A percentile compares a stretch with the other conserved stretches of the same genome.
These are phyloP conservation scores for Marchantia paleacea DNA, from an alignment of 225 moss, liverwort and hornwort genomes.

Conservation along the genomic window DNA sequence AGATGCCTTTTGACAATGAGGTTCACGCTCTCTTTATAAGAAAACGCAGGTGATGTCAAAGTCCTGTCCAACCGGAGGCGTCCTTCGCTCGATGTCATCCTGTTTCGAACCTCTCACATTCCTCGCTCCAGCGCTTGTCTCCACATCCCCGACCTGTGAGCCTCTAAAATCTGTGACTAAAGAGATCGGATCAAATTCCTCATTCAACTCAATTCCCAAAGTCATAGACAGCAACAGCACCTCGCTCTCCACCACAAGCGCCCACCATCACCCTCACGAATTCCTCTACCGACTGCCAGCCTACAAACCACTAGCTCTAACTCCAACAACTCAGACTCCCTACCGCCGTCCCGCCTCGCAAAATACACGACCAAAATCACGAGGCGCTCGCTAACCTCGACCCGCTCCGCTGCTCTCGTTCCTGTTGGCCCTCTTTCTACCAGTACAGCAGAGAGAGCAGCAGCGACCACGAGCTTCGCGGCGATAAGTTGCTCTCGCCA, in stretches of 20 bases:
- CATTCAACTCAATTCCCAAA: background rate
- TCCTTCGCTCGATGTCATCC: conserved; percentile 35
- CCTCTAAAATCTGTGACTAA: background rate
- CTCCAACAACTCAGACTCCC: background rate
- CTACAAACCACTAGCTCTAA: too few relatives aligned
- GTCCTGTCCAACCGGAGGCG: conserved; percentile 37
- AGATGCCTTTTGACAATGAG: conserved; percentile 33
- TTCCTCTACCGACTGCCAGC: too few relatives aligned
- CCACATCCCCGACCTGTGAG: background rate
- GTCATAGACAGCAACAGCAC: background rate
- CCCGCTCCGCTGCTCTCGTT: too few relatives aligned
- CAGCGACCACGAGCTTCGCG: too few relatives aligned
- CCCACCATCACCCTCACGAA: background rate
- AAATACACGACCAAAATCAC: too few relatives aligned
- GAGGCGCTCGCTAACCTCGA: too few relatives aligned
- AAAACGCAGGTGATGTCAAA: conserved; percentile 26
- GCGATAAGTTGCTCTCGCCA: too few relatives aligned
- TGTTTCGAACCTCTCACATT: conserved; percentile 14
- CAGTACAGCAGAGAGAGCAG: too few relatives aligned
- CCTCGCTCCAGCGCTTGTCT: background rate
- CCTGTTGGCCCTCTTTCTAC: too few relatives aligned
- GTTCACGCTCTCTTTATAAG: conserved; percentile 30
- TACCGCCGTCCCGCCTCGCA: too few relatives aligned
- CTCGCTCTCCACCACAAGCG: background rate
- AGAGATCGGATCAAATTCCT: background rate